Conservation (phyloP, 805 yeast genomes). For the Lipomyces japonicus region DNA sequence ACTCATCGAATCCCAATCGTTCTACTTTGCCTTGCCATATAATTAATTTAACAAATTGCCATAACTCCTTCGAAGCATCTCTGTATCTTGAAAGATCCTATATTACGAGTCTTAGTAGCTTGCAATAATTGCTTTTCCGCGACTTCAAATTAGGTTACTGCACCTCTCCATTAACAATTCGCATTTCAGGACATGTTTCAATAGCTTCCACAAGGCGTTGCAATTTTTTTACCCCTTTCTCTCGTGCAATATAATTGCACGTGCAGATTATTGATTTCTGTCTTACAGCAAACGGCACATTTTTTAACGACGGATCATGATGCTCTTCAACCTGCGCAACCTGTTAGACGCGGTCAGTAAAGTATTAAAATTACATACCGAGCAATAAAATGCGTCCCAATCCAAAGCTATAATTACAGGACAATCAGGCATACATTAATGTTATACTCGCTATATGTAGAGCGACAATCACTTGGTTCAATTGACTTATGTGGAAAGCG, state of each 20-base stretch:
- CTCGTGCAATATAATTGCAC: slow-evolving; percentile 17
- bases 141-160: background rate
- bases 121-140: background rate
- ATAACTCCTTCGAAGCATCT: slow-evolving; percentile 11
- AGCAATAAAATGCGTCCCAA: slow-evolving; percentile 18
- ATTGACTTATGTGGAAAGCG: no score
- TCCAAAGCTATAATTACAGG: slow-evolving; percentile 9
- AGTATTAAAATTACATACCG: slow-evolving; percentile 4
- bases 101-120: background rate
- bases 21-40: slow-evolving; percentile 12
- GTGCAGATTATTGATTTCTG: slow-evolving; percentile 17
- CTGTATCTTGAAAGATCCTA: slow-evolving; percentile 14
- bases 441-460: no score
- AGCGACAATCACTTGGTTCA: no score
- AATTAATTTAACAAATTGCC: slow-evolving; percentile 2
- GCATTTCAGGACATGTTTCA: slow-evolving; percentile 7
- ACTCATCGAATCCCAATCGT: slow-evolving; percentile 15
- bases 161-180: slow-evolving; percentile 18
- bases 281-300: slow-evolving; percentile 16
- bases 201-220: slow-evolving; percentile 5
- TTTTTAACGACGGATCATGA: slow-evolving; percentile 4
- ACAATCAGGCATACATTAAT: background rate
- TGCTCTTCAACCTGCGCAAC: slow-evolving; percentile 15
- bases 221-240: slow-evolving; percentile 8
- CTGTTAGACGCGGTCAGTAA: background rate